These are phyloP conservation scores for Pichia sp. DNA, from an alignment of 1,139 yeast species.

Conservation along the genomic window DNA sequence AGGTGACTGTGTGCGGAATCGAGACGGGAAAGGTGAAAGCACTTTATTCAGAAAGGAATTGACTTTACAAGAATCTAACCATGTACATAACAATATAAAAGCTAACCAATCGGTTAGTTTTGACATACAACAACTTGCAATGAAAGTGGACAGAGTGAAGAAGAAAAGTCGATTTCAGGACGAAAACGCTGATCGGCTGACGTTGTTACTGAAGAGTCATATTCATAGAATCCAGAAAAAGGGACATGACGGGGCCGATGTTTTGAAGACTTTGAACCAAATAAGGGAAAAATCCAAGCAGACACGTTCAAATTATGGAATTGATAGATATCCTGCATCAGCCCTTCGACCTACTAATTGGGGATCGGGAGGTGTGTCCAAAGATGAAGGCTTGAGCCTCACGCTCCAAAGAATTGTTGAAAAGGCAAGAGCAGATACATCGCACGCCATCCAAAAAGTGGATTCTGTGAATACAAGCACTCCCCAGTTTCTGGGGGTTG, in stretches of 20 bases:
- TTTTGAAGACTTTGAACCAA: neutral
- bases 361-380: neutral
- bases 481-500: conserved; percentile 1
- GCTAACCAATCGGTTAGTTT: neutral
- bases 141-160: neutral
- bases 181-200: neutral
- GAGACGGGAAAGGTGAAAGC: neutral
- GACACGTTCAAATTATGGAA: neutral
- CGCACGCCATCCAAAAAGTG: conserved; percentile 12
- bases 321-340: neutral
- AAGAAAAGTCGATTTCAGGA: neutral
- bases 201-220: neutral
- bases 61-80: neutral
- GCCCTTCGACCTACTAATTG: neutral
- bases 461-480: neutral
- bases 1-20: neutral
- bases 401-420: conserved; percentile 5
- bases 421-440: conserved; percentile 6
- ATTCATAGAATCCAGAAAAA: neutral
- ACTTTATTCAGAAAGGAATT: neutral
- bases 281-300: conserved; percentile 10
- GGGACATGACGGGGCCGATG: neutral
- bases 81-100: neutral
- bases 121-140: neutral
- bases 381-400: neutral